These are phyloP conservation scores for Pseudonitzschia multistriata DNA, from an alignment of 108 stramenopile species.

Conservation along the genomic window DNA sequence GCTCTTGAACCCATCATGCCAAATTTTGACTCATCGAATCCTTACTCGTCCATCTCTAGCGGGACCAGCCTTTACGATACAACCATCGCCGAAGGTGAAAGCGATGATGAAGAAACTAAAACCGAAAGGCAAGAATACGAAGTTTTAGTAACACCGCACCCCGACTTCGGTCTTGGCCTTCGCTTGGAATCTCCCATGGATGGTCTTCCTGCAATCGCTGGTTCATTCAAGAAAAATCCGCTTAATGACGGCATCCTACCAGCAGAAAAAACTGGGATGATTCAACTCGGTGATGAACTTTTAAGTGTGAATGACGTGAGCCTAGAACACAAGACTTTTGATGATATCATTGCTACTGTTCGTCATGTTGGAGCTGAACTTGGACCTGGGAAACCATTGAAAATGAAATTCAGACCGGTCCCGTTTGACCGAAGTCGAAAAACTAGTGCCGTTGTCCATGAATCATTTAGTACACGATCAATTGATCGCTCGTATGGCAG, in stretches of 20 bases:
- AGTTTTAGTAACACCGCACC: constrained; percentile 71
- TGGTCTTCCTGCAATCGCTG: constrained; percentile 80
- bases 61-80: constrained; percentile 18
- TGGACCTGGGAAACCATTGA: constrained; percentile 50
- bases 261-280: constrained; percentile 76
- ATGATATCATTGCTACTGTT: constrained; percentile 77
- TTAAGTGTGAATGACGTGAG: constrained; percentile 71
- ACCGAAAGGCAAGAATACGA: constrained; percentile 48
- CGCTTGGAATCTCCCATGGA: constrained; percentile 72
- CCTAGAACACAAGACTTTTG: constrained; percentile 69
- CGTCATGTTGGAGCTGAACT: constrained; percentile 68
- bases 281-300: constrained; percentile 76
- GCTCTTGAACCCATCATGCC: constrained; percentile 77
- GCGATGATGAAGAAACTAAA: constrained; percentile 26
- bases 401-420: constrained; percentile 58
- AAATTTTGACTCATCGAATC: constrained; percentile 63
- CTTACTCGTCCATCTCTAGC: constrained; percentile 15
- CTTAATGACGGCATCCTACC: constrained; percentile 79
- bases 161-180: constrained; percentile 83
- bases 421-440: constrained; percentile 24
- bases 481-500: constrained; percentile 13
- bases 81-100: background rate
- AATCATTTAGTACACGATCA: constrained; percentile 18
- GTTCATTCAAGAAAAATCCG: constrained; percentile 85
- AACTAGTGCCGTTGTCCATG: constrained; percentile 39